Evolutionary conservation across 306 rosid species (phyloP).

Genomic region (Lotus japonicus): DNA sequence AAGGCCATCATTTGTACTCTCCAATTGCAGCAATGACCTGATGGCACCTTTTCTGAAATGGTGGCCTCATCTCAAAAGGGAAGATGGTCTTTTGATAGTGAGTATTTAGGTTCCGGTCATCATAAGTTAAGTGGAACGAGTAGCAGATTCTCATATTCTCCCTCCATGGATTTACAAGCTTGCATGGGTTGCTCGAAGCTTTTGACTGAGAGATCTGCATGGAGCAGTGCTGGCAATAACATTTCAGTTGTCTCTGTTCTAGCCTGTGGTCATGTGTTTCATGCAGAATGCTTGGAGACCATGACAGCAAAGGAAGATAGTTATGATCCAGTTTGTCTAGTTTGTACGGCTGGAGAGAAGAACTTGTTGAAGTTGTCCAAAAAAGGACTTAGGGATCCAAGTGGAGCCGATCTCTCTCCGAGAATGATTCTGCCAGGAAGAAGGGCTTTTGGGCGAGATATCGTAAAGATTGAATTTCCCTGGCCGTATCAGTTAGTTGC

Average conservation of each 20-base stretch:
- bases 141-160: slow-evolving; percentile 63
- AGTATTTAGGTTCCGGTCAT: slow-evolving; percentile 50
- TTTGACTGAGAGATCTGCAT: slow-evolving; percentile 53
- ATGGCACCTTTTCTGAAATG: slow-evolving; percentile 75
- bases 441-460: slow-evolving; percentile 61
- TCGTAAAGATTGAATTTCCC: slow-evolving; percentile 35
- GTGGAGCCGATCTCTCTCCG: slow-evolving; percentile 49
- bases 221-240: slow-evolving; percentile 39
- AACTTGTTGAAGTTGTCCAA: slow-evolving; percentile 38
- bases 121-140: slow-evolving; percentile 59
- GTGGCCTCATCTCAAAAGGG: slow-evolving; percentile 77
- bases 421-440: slow-evolving; percentile 51
- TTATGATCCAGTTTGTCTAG: slow-evolving; percentile 66
- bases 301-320: slow-evolving; percentile 52
- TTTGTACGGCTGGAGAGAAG: slow-evolving; percentile 65
- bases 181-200: slow-evolving; percentile 68
- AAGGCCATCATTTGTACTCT: slow-evolving; percentile 59
- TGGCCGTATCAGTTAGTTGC: slow-evolving; percentile 4
- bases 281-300: slow-evolving; percentile 71
- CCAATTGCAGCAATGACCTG: slow-evolving; percentile 68
- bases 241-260: slow-evolving; percentile 62
- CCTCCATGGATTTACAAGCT: slow-evolving; percentile 51
- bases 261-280: slow-evolving; percentile 64
- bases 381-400: slow-evolving; percentile 42
- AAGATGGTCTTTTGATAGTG: slow-evolving; percentile 84